phyloP scores from a whole-genome alignment of 345 rosid species.

The Eucalyptus virginea region DNA sequence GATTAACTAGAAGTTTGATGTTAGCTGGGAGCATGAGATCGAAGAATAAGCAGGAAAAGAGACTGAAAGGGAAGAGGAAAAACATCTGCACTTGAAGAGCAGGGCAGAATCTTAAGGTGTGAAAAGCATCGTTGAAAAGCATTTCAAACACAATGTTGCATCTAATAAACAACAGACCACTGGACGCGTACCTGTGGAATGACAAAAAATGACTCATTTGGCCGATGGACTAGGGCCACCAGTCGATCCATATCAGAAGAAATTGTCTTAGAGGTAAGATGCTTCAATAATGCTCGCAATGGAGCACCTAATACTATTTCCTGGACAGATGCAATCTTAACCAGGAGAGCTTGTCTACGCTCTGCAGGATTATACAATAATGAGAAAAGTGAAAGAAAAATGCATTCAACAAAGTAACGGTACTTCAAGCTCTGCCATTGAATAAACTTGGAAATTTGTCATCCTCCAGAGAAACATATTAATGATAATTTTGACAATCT shows the following conservation, averaged over 20 bases:
- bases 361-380: slow-evolving; percentile 25
- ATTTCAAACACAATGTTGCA: not conserved
- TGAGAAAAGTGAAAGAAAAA: not conserved
- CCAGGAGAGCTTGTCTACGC: slow-evolving; percentile 35
- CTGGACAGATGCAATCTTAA: slow-evolving; percentile 82
- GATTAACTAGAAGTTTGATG: not conserved
- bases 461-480: not conserved
- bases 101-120: not conserved
- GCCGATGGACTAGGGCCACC: slow-evolving; percentile 87
- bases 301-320: slow-evolving; percentile 94
- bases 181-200: slow-evolving; percentile 50
- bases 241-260: slow-evolving; percentile 41
- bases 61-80: not conserved
- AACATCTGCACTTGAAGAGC: not conserved
- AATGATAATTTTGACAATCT: not conserved
- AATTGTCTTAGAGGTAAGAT: slow-evolving; percentile 65
- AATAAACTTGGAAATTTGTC: not conserved
- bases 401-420: not conserved
- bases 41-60: not conserved
- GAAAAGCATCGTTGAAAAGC: not conserved
- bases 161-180: not conserved
- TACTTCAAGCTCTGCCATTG: not conserved
- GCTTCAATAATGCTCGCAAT: slow-evolving; percentile 51
- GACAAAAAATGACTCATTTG: slow-evolving; percentile 85
- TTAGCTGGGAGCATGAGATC: not conserved